phyloP scores from a whole-genome alignment of 177 flowering plant genomes.

The Vitis hybrid region DNA sequence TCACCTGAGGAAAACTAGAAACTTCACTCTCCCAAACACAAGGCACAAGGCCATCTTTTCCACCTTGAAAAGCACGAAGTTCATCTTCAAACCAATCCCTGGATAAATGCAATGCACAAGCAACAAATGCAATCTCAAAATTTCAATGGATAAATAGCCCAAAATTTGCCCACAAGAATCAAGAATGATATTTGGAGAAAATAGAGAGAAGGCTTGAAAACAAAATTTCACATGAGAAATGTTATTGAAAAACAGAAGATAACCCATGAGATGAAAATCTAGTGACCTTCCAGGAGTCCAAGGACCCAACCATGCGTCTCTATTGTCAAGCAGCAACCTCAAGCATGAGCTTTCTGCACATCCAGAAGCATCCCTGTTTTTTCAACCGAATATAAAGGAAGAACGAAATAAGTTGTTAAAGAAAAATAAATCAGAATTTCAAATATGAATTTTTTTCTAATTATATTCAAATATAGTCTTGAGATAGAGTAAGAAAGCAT shows the following conservation, averaged over 20 bases:
- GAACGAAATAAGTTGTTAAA: slow-evolving; percentile 15
- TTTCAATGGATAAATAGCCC: background rate
- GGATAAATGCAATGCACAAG: slow-evolving; percentile 9
- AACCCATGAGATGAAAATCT: background rate
- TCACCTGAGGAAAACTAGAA: slow-evolving; percentile 92
- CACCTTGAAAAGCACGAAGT: slow-evolving; percentile 95
- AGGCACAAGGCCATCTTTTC: slow-evolving; percentile 88
- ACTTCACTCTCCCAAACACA: slow-evolving; percentile 82
- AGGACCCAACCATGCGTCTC: slow-evolving; percentile 99
- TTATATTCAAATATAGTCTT: too few relatives aligned
- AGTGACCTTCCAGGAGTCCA: slow-evolving; percentile 95
- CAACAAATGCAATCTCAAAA: background rate
- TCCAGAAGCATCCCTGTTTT: slow-evolving; percentile 65
- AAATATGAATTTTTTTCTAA: background rate
- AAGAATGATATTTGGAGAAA: background rate
- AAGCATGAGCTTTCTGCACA: slow-evolving; percentile 93
- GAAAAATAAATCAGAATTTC: background rate
- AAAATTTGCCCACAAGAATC: background rate
- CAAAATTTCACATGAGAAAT: background rate
- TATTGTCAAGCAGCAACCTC: slow-evolving; percentile 75
- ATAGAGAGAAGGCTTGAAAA: background rate
- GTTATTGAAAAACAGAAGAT: background rate
- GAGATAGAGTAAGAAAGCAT: background rate
- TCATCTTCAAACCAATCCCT: slow-evolving; percentile 99
- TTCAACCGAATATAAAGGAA: slow-evolving; percentile 14